These are phyloP conservation scores for Boletus smithii DNA, from an alignment of 1,284 basidiomycete genomes.

Conservation along the genomic window DNA sequence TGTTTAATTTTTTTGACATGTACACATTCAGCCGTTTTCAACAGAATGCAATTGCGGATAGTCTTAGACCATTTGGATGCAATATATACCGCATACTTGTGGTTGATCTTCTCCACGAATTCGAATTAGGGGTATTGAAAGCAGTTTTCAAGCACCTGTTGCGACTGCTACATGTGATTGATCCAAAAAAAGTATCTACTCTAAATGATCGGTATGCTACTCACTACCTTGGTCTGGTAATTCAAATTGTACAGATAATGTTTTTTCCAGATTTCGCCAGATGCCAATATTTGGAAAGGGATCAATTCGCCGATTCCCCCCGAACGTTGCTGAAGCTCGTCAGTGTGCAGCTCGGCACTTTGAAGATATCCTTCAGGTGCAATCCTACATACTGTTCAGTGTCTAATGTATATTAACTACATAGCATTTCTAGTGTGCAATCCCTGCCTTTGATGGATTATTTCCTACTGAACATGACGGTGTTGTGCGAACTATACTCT, in stretches of 20 bases:
- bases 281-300: constrained; percentile 2
- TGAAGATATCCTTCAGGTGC: constrained; percentile 13
- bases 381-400: background rate
- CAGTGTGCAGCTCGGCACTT: constrained; percentile 6
- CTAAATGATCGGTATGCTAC: constrained; percentile 7
- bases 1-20: background rate
- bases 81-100: constrained; percentile 32
- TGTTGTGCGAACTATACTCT: constrained; percentile 12
- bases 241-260: too few relatives aligned
- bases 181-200: background rate
- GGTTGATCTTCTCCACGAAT: constrained; percentile 15
- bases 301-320: constrained; percentile 1
- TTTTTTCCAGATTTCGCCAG: background rate
- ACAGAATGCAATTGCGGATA: constrained; percentile 36
- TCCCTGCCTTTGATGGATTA: constrained; percentile 27
- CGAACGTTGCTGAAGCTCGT: background rate
- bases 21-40: background rate
- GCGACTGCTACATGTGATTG: background rate
- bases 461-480: constrained; percentile 20
- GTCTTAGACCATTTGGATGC: constrained; percentile 22
- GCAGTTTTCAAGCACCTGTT: constrained; percentile 9
- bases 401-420: background rate
- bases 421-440: constrained; percentile 19
- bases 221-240: background rate
- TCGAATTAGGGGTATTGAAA: constrained; percentile 8